A percentile compares a stretch with the other conserved stretches of the same genome.
These are phyloP conservation scores for Metschnikowia anglica DNA, from an alignment of 805 yeast genomes.

Conservation along the genomic window DNA sequence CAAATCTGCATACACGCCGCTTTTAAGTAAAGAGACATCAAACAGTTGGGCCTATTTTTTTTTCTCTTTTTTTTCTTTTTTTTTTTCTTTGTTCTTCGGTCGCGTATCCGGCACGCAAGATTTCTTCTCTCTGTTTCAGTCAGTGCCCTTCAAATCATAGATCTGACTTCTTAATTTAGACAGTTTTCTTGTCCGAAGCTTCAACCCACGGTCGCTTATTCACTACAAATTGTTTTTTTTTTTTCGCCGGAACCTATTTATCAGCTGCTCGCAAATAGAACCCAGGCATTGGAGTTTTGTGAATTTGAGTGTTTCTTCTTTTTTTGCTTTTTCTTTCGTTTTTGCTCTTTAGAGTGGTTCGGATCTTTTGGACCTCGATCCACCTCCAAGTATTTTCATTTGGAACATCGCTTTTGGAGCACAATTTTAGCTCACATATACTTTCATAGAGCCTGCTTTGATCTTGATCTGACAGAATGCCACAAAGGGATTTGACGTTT, in stretches of 20 bases:
- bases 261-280: not conserved
- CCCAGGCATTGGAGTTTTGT: not conserved
- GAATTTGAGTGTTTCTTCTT: not conserved
- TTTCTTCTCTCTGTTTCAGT: not conserved
- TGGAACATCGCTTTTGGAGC: too few species aligned
- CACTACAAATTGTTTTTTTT: too few species aligned
- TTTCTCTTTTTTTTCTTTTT: not conserved
- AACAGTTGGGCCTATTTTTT: not conserved
- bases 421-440: too few species aligned
- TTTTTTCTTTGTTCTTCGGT: slow-evolving; percentile 1
- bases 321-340: not conserved
- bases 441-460: too few species aligned
- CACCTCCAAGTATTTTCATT: not conserved
- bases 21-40: not conserved
- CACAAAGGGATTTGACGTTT: slow-evolving; percentile 35
- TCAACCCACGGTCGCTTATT: not conserved
- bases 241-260: not conserved
- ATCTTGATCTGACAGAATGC: slow-evolving; percentile 18
- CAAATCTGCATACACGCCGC: not conserved
- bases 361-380: not conserved
- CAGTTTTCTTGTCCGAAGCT: not conserved
- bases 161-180: slow-evolving; percentile 2
- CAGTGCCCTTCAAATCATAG: slow-evolving; percentile 1
- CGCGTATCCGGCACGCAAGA: slow-evolving; percentile 10
- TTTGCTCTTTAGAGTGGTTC: not conserved